Evolutionary conservation across 805 yeast species (phyloP), one percentile per base, ranked within the genome.

Genomic region (Schizosaccharomyces cryophilus): DNA sequence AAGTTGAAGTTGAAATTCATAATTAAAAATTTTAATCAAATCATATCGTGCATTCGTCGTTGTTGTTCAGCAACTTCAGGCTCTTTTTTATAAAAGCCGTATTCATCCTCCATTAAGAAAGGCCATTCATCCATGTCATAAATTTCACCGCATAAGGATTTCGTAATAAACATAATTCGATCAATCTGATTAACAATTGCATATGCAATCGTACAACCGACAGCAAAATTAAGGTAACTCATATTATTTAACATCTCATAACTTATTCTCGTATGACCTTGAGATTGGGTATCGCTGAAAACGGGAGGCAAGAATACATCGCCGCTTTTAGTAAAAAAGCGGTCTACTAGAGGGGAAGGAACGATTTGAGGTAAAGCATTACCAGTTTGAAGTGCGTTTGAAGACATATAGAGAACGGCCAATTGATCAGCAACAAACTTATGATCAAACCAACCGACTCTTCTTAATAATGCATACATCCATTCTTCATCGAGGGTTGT

Each of bases 311-410:
- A 24, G 30, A 40, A 38, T 4, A 40, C 38, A 29, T 59, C 54
- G 7, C 61, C 61, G 17, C 42, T 56, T n/a, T n/a, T 40, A 19
- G 47, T 38, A n/a, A 38, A 59, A 47, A 42, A 59, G 7, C 61
- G 30, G 24, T 59, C 61, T 7, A 59, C 54, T 29, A 59, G 24
- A 17, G 61, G 67, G 0, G 70, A 71, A 2, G 72, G 68, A 2
- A 72, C 66, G 26, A 71, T 62, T 7, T 67, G 66, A 0, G 73
- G 73, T 6, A 71, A 63, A 0, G 73, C 67, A n/a, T 62, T 61
- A 1, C 66, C 70, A 17, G 68, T 65, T 11, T 42, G 59, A 9
- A 71, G 62, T 9, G 73, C 68, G 3, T 65, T 63, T 17, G 68
- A 62, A 4, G 67, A 35, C 73, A 71, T 71, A 63, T 69, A 68